phyloP scores from a whole-genome alignment of 371 early-diverging fungal genomes.

The Mortierella sp. region DNA sequence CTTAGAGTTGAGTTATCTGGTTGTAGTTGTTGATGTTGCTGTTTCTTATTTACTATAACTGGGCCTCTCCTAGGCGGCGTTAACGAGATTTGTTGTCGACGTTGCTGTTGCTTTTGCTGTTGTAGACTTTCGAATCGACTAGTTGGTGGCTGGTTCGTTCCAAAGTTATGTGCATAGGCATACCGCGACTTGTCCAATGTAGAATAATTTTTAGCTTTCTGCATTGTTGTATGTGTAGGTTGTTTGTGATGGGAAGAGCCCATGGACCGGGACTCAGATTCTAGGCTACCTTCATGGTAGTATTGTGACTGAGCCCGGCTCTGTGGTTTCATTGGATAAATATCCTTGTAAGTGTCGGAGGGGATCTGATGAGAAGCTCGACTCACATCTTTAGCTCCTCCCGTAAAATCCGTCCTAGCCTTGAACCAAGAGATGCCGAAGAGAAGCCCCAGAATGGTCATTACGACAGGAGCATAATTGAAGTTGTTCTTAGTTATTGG shows the following conservation, averaged over 20 bases:
- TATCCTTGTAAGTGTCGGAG: conserved; percentile 7
- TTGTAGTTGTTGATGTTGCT: not conserved
- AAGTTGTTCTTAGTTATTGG: conserved; percentile 41
- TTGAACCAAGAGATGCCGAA: conserved; percentile 39
- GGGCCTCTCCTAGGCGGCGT: conserved; percentile 10
- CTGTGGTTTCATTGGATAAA: conserved; percentile 9
- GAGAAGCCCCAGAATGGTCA: conserved; percentile 11
- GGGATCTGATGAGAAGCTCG: conserved; percentile 41
- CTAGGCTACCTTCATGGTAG: not conserved
- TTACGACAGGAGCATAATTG: conserved; percentile 39
- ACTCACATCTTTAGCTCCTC: conserved; percentile 42
- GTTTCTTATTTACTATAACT: not conserved
- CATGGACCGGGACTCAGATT: not conserved
- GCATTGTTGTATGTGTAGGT: not conserved
- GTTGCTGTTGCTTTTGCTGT: conserved; percentile 9
- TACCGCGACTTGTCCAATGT: not conserved
- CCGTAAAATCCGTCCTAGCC: conserved; percentile 48
- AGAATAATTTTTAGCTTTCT: conserved; percentile 3
- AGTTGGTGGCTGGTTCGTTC: not conserved
- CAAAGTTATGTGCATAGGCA: not conserved
- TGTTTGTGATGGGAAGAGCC: not conserved
- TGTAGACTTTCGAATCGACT: not conserved
- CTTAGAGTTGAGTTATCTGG: not conserved
- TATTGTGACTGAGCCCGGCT: not conserved
- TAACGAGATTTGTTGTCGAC: not conserved